These are phyloP conservation scores for Hyaloscypha hepaticicola DNA, from an alignment of 495 filamentous ascomycete species.

Conservation along the genomic window DNA sequence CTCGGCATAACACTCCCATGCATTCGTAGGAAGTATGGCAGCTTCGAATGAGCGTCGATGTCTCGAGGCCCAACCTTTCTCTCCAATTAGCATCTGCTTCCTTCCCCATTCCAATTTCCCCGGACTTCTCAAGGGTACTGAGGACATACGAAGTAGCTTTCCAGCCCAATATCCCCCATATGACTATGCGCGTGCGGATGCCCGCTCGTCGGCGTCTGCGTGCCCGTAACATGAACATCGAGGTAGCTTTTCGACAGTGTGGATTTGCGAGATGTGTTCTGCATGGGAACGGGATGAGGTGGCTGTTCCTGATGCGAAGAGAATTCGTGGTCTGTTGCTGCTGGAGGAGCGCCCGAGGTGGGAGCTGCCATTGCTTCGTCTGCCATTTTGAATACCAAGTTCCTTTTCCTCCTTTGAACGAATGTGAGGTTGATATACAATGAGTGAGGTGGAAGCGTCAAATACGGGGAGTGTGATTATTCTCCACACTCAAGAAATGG, in stretches of 20 bases:
- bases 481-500: background rate
- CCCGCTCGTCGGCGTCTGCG: constrained; percentile 14
- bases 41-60: constrained; percentile 74
- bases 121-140: no score
- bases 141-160: constrained; percentile 53
- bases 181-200: constrained; percentile 19
- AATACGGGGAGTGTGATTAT: background rate
- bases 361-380: constrained; percentile 10
- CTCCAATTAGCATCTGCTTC: background rate
- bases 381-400: constrained; percentile 4
- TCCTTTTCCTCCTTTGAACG: background rate
- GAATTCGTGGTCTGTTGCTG: constrained; percentile 4
- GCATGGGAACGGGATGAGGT: background rate
- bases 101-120: background rate
- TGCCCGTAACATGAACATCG: constrained; percentile 14
- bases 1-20: constrained; percentile 79
- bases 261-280: constrained; percentile 15
- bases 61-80: constrained; percentile 60
- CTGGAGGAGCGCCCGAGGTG: background rate
- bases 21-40: constrained; percentile 75
- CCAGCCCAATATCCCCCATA: constrained; percentile 39
- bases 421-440: background rate
- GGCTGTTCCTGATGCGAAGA: constrained; percentile 8
- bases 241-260: constrained; percentile 14
- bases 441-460: background rate